Conservation (phyloP, 768 basidiomycete species). For the Tricholoma flavovirens region DNA sequence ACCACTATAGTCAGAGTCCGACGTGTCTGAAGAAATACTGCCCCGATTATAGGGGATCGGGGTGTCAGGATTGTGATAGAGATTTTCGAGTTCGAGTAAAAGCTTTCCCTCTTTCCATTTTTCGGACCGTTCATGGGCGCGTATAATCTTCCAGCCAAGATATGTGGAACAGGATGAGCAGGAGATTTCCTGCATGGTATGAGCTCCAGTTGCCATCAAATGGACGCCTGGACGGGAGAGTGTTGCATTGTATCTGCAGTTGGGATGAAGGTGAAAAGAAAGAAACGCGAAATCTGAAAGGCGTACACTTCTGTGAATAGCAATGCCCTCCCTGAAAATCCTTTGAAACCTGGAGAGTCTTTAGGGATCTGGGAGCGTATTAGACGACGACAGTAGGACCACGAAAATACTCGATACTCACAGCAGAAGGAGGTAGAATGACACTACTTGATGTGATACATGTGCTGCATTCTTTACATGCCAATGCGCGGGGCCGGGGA, state of each 20-base stretch:
- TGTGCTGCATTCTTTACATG: constrained; percentile 41
- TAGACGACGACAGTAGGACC: neutral
- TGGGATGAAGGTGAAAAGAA: neutral
- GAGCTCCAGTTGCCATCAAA: constrained; percentile 59
- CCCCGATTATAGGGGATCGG: constrained; percentile 16
- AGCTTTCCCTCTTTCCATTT: constrained; percentile 58
- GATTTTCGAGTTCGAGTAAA: constrained; percentile 53
- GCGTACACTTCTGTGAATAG: constrained; percentile 53
- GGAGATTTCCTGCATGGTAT: constrained; percentile 52
- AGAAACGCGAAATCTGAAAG: neutral
- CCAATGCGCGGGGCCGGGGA: constrained; percentile 39
- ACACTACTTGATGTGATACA: constrained; percentile 40
- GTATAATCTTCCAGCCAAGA: constrained; percentile 61
- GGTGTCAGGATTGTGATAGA: constrained; percentile 23
- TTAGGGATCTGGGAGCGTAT: constrained; percentile 32
- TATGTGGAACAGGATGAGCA: constrained; percentile 46
- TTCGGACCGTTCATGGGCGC: constrained; percentile 50
- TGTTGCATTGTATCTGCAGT: constrained; percentile 41
- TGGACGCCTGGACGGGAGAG: constrained; percentile 42
- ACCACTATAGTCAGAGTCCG: constrained; percentile 25
- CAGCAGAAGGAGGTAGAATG: constrained; percentile 35
- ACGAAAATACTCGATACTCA: constrained; percentile 19
- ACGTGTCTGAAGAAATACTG: constrained; percentile 29
- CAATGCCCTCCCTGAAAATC: constrained; percentile 54
- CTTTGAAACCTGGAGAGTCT: constrained; percentile 44